Evolutionary conservation across 2,329 filamentous ascomycete species (phyloP), one percentile per base, ranked within the genome.

Genomic region (Fusarium sp.): DNA sequence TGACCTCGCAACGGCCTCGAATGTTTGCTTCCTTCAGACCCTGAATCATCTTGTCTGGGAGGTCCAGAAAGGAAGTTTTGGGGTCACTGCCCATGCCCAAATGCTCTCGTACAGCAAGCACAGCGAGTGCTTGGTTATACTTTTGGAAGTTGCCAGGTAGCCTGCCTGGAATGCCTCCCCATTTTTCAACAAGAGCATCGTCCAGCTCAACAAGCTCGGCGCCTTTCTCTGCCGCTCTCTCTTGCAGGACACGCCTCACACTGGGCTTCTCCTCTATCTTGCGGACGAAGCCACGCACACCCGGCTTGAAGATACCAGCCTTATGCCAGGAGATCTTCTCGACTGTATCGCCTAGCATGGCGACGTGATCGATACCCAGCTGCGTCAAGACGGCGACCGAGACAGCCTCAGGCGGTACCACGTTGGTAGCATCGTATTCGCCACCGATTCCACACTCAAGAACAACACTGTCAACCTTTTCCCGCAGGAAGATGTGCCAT

Each of bases 391-490:
- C 93, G 1, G 91, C 89, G 1, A 91, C 92, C 8, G 89, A 91
- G 1, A 95, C 93, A 14, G 89, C 87, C 13, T 88, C 85, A 0
- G 84, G 64, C 0, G 87, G 86, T 7, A 99, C 83, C 24, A 98
- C 89, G 79, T 98, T 98, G 11, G 96, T 99, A 31, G 93, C 93
- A 79, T 98, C 96, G 78, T 95, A 95, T 83, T 98, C 94, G 58
- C 95, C 96, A 18, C 96, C 96, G 72, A 98, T 97, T 1, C 96
- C 96, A 78, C 94, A 97, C 83, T 99, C 96, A 37, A 98, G 88
- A 11, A 98, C 91, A 0, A 94, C 95, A 20, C 91, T 91, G 72
- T 92, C 87, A 0, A 98, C 91, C 1, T 92, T 92, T 80, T 96
- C 93, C 57, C 87, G 82, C 29, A 97, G 79, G 77, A 97, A 99